Conservation (phyloP, 441 rosid genomes). For the Rhodomyrtus psidioides region DNA sequence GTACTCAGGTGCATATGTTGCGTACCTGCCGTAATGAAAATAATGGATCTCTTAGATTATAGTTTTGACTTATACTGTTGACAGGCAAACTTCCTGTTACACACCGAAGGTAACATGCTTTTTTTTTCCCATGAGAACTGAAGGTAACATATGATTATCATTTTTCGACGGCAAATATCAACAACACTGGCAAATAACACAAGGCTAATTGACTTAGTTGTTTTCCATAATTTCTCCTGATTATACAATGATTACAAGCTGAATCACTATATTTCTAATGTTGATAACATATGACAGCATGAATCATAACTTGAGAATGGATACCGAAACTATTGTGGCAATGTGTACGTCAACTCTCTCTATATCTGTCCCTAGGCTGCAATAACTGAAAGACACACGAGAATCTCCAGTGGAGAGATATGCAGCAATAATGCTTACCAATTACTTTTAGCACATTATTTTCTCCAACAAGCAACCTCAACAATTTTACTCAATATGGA, state of each 20-base stretch:
- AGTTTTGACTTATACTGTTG: neutral
- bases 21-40: constrained; percentile 11
- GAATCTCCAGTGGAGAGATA: neutral
- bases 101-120: neutral
- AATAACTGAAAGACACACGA: neutral
- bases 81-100: neutral
- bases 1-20: constrained; percentile 8
- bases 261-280: neutral
- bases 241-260: neutral
- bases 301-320: neutral
- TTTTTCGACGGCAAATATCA: neutral
- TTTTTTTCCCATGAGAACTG: neutral
- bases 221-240: neutral
- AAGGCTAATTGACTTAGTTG: neutral
- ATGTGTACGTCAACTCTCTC: neutral
- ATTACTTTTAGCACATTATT: neutral
- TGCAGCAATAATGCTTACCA: neutral
- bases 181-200: neutral
- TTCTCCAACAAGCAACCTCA: neutral
- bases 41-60: neutral
- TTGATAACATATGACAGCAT: neutral
- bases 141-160: neutral
- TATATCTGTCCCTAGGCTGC: neutral
- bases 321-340: neutral
- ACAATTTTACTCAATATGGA: neutral